These are phyloP conservation scores for Leishmania guyanensis DNA, from an alignment of 208 protist genomes.

Conservation along the genomic window DNA sequence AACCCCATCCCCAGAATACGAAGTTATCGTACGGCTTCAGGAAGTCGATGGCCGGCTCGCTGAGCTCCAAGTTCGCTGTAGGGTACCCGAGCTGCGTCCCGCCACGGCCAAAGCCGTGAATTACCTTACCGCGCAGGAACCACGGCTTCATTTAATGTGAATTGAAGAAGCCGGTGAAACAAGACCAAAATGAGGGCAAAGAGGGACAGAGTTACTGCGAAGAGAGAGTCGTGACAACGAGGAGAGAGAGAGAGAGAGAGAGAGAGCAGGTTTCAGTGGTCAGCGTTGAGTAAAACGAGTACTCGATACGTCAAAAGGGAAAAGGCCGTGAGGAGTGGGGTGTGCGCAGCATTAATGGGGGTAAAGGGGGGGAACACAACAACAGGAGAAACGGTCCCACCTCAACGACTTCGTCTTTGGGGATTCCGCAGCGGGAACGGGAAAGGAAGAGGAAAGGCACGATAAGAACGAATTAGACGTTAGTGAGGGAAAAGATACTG, in stretches of 20 bases:
- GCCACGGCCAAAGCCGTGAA: conserved; percentile 86
- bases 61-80: conserved; percentile 84
- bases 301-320: not conserved
- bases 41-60: conserved; percentile 34
- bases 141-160: conserved; percentile 38
- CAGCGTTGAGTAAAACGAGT: not conserved
- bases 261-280: not conserved
- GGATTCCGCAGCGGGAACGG: not conserved
- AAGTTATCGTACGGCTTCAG: conserved; percentile 62
- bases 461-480: not conserved
- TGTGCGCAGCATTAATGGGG: too few relatives aligned
- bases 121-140: conserved; percentile 74
- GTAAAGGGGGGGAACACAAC: not conserved
- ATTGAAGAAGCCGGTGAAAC: too few relatives aligned
- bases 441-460: not conserved
- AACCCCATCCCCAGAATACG: conserved; percentile 88
- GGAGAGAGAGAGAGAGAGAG: not conserved
- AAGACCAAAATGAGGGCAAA: not conserved
- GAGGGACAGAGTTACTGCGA: not conserved
- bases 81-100: conserved; percentile 89
- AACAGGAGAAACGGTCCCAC: not conserved
- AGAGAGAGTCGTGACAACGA: too few relatives aligned
- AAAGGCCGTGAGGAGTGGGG: too few relatives aligned
- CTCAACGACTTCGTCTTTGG: not conserved
- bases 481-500: not conserved